Evolutionary conservation across 2,329 filamentous ascomycete genomes (phyloP), one percentile per base, ranked within the genome.

Genomic region (Calonectria ilicicola): DNA sequence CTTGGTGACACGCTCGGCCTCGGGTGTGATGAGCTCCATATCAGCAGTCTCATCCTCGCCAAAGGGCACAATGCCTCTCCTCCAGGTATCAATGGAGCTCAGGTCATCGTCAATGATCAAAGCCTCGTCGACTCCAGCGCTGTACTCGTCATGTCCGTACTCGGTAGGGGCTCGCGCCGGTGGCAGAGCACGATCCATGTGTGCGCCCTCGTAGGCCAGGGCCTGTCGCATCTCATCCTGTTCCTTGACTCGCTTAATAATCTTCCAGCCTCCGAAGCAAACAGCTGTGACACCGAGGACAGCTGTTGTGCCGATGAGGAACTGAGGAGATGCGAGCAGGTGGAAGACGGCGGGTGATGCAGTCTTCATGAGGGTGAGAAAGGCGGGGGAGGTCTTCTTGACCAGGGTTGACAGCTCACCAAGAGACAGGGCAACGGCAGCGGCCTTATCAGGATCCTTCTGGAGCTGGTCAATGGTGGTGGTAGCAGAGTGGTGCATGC

Each of bases 191-290:
- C 77, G 78, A 12, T 80, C 69, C 74, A 77, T 76, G 3, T 76
- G 69, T 1, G 71, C 72, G 2, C 68, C 70, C 32, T 82, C 78
- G 23, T 80, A 82, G 1, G 79, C 76, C 35, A 81, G 73, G 9
- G 82, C 82, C 56, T 81, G 80, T 2, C 79, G 72, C 1, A 81
- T 79, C 2, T 78, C 76, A 67, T 83, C 82, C 23, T 81, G 81
- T 67, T 89, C 88, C 72, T 85, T 84, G 76, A 98, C 94, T 78
- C 92, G 93, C 88, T 98, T 97, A 85, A 99, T 92, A 82, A 99
- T 98, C 86, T 98, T 98, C 90, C 95, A 98, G 6, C 97, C 96
- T 67, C 97, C 97, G 72, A 99, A 95, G 82, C 97, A 96, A 79
- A 99, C 95, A 10, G 98, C 92, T 0, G 97, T 98, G n/a, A 98